phyloP scores from a whole-genome alignment of 495 filamentous ascomycete species.

The Neurospora terricola region DNA sequence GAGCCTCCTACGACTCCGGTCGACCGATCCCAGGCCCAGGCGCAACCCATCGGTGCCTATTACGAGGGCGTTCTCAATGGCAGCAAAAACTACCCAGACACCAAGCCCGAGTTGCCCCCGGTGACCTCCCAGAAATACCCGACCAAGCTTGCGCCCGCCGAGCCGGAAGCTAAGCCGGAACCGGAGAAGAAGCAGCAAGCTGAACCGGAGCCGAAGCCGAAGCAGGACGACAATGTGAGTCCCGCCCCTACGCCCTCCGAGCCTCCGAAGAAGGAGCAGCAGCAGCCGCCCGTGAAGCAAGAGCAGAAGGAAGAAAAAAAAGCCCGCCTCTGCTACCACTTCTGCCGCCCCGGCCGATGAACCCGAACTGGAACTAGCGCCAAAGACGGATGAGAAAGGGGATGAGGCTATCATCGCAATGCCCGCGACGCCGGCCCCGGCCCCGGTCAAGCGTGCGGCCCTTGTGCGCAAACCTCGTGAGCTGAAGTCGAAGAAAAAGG shows the following conservation, averaged over 20 bases:
- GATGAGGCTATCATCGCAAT: constrained; percentile 8
- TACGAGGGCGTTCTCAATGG: constrained; percentile 38
- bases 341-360: neutral
- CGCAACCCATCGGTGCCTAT: constrained; percentile 28
- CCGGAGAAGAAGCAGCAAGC: constrained; percentile 15
- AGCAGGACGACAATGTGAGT: constrained; percentile 1
- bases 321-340: constrained; percentile 8
- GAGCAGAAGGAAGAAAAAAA: constrained; percentile 22
- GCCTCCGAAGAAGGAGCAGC: constrained; percentile 4
- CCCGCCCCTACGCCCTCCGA: neutral
- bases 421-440: constrained; percentile 14
- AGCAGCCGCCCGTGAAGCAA: constrained; percentile 5
- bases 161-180: constrained; percentile 11
- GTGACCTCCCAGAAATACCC: constrained; percentile 10
- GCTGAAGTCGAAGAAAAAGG: constrained; percentile 3
- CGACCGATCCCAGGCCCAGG: constrained; percentile 18
- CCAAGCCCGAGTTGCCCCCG: constrained; percentile 19
- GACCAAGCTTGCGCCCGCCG: constrained; percentile 4
- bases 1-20: constrained; percentile 10
- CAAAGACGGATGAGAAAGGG: constrained; percentile 10
- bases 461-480: constrained; percentile 8
- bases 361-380: constrained; percentile 2
- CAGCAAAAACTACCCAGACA: constrained; percentile 23
- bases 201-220: constrained; percentile 16
- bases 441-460: constrained; percentile 14